Base-by-base conservation (phyloP, 257 asterid species). In the Striga asiatica region DNA sequence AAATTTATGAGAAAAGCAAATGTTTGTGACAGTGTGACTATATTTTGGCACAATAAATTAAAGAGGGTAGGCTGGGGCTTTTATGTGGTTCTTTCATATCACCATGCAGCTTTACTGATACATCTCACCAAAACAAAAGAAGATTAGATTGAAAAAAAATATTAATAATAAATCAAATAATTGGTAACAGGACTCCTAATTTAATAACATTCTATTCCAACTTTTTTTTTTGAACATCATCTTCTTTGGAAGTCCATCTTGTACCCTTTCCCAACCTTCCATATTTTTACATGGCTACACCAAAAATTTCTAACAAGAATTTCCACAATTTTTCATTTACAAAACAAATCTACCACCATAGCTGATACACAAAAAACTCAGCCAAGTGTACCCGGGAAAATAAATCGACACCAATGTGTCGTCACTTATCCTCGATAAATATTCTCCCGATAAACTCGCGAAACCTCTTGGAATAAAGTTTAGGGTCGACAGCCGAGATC, bases 401-500 rank as follows among this genome's bases (percentile, higher is more conserved):
- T n/a, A n/a, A n/a, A n/a, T n/a, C n/a, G n/a, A n/a, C n/a, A n/a
- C n/a, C n/a, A n/a, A n/a, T n/a, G 12, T 37, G 4, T 9, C 7
- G 4, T 75, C 78, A 76, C 61, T 81, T 60, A 8, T 82, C 95
- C 65, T 82, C 85, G 10, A 71, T 42, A 62, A 85, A 85, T 66
- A 76, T 76, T 62, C 76, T 65, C 53, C 89, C 73, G 4, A 73
- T 62, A 56, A 85, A 85, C 66, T 85, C 95, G 0, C 95, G 77
- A 39, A 85, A 85, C 58, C 95, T 74, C 55, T 75, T 80, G 50
- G 95, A 82, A 32, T 85, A 85, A 29, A 76, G 61, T 60, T 81
- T 82, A 4, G 95, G 95, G 42, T 82, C 95, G 6, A 85, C 95
- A 21, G 91, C 95, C 23, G 95, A 85, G 55, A 85, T 85, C 3